A percentile compares a stretch with the other conserved stretches of the same genome.
Evolutionary conservation across 768 basidiomycete species (phyloP).

Genomic region (Tricholoma furcatifolium): DNA sequence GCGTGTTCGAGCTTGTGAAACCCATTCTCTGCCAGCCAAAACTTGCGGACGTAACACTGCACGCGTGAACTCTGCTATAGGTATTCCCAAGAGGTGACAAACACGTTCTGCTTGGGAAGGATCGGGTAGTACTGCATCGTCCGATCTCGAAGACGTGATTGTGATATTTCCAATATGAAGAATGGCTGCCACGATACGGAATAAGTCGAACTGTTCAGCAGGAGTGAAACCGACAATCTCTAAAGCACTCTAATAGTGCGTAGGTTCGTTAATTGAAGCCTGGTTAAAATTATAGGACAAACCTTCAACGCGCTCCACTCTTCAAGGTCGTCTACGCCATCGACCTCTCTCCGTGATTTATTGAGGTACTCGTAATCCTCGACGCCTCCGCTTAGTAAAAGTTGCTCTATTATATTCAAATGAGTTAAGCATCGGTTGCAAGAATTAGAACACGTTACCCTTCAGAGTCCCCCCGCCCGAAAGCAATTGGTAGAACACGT

Average conservation of each 20-base stretch:
- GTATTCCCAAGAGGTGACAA: conserved; percentile 89
- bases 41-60: conserved; percentile 88
- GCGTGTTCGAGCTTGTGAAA: conserved; percentile 86
- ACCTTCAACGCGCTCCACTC: conserved; percentile 87
- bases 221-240: conserved; percentile 86
- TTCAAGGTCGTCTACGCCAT: conserved; percentile 88
- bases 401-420: conserved; percentile 45
- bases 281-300: conserved; percentile 12
- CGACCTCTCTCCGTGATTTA: conserved; percentile 86
- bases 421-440: not conserved
- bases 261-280: not conserved
- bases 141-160: conserved; percentile 74
- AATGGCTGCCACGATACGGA: conserved; percentile 91
- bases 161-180: conserved; percentile 94
- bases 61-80: conserved; percentile 82
- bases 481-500: conserved; percentile 95
- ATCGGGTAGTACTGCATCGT: conserved; percentile 77
- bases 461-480: conserved; percentile 70
- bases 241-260: conserved; percentile 60
- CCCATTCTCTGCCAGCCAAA: conserved; percentile 96
- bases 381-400: conserved; percentile 71
- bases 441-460: conserved; percentile 40
- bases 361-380: conserved; percentile 91
- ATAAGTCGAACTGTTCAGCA: conserved; percentile 86
- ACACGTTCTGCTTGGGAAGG: conserved; percentile 85